phyloP scores from a whole-genome alignment of 192 early-diverging fungal species.

The Coemansia reversa region DNA sequence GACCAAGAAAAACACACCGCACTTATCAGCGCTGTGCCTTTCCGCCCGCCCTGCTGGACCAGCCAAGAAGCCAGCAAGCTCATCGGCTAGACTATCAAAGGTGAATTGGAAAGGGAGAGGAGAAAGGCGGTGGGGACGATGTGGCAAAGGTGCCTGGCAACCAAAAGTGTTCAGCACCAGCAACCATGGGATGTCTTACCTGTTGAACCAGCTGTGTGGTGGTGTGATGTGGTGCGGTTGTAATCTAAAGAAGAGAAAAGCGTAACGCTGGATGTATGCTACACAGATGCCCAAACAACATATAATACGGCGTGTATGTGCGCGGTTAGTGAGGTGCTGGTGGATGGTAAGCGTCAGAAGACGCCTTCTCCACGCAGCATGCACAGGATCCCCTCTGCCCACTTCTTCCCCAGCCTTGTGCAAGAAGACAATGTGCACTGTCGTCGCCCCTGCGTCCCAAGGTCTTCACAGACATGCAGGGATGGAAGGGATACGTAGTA shows the following conservation, averaged over 20 bases:
- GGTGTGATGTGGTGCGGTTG: not conserved
- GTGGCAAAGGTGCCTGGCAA: not conserved
- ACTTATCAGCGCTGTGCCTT: not conserved
- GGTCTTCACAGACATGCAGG: constrained; percentile 1
- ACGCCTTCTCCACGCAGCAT: constrained; percentile 11
- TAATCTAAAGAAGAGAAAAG: not conserved
- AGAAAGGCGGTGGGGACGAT: not conserved
- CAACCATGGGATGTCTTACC: not conserved
- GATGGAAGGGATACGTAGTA: constrained; percentile 5
- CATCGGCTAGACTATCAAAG: no score
- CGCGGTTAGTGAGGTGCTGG: constrained; percentile 1
- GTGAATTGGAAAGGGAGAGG: no score
- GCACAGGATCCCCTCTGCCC: constrained; percentile 4
- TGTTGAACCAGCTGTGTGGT: constrained; percentile 8
- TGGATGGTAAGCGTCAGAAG: constrained; percentile 12
- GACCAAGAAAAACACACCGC: not conserved
- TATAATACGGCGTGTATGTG: not conserved
- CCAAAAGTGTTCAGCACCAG: not conserved
- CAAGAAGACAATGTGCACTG: constrained; percentile 11
- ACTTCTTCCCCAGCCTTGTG: constrained; percentile 5
- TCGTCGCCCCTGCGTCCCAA: not conserved
- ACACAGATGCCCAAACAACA: not conserved
- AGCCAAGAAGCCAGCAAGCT: no score
- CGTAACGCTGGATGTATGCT: constrained; percentile 2
- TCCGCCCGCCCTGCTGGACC: not conserved